These are phyloP conservation scores for Clarkia xantiana DNA, from an alignment of 345 rosid species.

Conservation along the genomic window DNA sequence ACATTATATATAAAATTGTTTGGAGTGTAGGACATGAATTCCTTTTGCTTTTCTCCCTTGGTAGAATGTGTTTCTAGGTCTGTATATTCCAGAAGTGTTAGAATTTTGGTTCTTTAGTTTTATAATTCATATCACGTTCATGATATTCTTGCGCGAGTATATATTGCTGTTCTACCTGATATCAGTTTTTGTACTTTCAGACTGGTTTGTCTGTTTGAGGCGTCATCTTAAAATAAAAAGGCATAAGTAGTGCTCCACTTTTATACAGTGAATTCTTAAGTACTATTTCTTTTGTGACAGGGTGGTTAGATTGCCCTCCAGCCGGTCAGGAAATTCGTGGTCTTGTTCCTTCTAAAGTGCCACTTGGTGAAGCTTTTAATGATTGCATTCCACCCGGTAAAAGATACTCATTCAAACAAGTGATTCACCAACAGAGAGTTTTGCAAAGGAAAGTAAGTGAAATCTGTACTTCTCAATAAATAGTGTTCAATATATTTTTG, in stretches of 20 bases:
- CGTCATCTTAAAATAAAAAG: not conserved
- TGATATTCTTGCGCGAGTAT: too few relatives aligned
- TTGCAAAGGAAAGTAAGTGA: slow-evolving; percentile 60
- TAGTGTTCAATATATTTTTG: not conserved
- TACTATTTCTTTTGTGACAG: slow-evolving; percentile 20
- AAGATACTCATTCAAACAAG: slow-evolving; percentile 98
- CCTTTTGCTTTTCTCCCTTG: too few relatives aligned
- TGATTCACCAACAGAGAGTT: slow-evolving; percentile 59
- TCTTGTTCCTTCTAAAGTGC: slow-evolving; percentile 89
- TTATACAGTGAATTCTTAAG: not conserved
- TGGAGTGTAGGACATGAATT: too few relatives aligned
- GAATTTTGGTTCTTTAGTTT: too few relatives aligned
- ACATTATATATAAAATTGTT: too few relatives aligned
- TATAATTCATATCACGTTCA: too few relatives aligned
- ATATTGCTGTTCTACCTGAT: too few relatives aligned
- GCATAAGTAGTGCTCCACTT: not conserved
- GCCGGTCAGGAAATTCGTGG: slow-evolving; percentile 56
- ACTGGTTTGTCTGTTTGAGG: not conserved
- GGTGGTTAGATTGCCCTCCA: slow-evolving; percentile 93
- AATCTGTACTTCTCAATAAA: not conserved
- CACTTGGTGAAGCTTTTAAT: slow-evolving; percentile 71
- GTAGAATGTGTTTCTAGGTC: too few relatives aligned
- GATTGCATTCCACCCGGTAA: slow-evolving; percentile 67
- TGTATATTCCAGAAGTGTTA: too few relatives aligned
- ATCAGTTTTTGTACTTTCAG: too few relatives aligned